These are phyloP conservation scores for Aspergillus sp. DNA, from an alignment of 2,329 filamentous ascomycete genomes.

Conservation along the genomic window DNA sequence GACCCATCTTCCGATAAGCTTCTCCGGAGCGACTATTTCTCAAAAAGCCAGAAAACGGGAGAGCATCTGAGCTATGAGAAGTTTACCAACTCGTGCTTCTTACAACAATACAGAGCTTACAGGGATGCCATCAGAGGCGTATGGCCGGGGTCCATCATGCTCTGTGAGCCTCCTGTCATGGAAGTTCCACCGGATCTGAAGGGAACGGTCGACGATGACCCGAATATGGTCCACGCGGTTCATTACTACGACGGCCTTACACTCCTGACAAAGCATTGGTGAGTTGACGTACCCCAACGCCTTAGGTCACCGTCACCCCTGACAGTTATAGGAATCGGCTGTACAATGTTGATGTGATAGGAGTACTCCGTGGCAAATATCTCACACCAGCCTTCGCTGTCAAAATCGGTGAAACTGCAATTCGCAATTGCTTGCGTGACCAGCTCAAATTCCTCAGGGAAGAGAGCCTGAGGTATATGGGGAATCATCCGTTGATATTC, in stretches of 20 bases:
- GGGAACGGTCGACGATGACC: conserved; percentile 78
- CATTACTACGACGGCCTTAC: conserved; percentile 98
- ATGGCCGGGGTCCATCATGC: conserved; percentile 73
- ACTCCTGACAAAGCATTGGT: conserved; percentile 94
- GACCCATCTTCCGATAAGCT: conserved; percentile 69
- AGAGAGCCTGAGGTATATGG: conserved; percentile 81
- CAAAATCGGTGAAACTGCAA: conserved; percentile 84
- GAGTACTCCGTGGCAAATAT: conserved; percentile 81
- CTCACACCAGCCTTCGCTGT: conserved; percentile 82
- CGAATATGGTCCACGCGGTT: conserved; percentile 80
- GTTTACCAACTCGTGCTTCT: conserved; percentile 86
- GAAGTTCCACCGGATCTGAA: conserved; percentile 86
- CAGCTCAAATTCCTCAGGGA: conserved; percentile 74
- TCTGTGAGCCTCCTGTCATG: conserved; percentile 84
- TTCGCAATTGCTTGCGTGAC: conserved; percentile 83
- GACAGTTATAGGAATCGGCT: conserved; percentile 57
- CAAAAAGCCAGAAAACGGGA: conserved; percentile 64
- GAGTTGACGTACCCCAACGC: conserved; percentile 9
- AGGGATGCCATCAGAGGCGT: conserved; percentile 62
- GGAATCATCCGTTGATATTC: conserved; percentile 77
- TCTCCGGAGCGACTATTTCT: conserved; percentile 79
- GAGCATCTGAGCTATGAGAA: conserved; percentile 67
- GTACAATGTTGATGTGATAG: conserved; percentile 95
- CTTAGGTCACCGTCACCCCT: conserved; percentile 8
- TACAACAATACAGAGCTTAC: conserved; percentile 74